Conservation (phyloP, 208 protist species). For the Wallacemonas collosoma region DNA sequence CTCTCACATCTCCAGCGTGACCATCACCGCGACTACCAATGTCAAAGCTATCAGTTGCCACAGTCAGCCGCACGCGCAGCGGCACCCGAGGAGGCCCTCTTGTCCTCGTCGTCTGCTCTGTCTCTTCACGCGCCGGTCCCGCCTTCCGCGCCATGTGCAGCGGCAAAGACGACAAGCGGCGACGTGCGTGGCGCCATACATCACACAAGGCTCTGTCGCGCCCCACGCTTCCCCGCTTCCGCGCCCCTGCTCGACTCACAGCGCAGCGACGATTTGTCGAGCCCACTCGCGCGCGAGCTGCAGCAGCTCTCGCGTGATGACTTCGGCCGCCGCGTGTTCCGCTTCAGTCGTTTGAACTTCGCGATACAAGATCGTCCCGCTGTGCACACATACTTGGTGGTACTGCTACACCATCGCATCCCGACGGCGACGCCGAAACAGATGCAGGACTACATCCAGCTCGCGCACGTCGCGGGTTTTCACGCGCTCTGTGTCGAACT, state of each 20-base stretch:
- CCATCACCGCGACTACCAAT: no score
- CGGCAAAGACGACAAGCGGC: no score
- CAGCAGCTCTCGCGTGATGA: slow-evolving; percentile 43
- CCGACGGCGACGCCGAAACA: slow-evolving; percentile 32
- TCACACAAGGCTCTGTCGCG: background rate
- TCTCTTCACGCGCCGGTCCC: no score
- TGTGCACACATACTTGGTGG: slow-evolving; percentile 54
- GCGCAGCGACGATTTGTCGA: background rate
- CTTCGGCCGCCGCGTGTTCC: slow-evolving; percentile 53
- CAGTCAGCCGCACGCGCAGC: no score
- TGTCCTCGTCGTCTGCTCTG: no score
- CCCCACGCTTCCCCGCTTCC: slow-evolving; percentile 6
- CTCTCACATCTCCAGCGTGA: no score
- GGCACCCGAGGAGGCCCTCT: no score
- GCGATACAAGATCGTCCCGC: slow-evolving; percentile 30
- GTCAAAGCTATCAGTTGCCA: no score
- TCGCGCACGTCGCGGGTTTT: slow-evolving; percentile 54
- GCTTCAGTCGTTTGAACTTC: slow-evolving; percentile 74
- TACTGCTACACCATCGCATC: slow-evolving; percentile 49
- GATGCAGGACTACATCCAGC: slow-evolving; percentile 56
- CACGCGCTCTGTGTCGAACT: slow-evolving; percentile 50
- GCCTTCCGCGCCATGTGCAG: no score
- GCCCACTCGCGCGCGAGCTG: slow-evolving; percentile 31
- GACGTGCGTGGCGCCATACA: background rate
- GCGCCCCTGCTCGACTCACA: background rate